Conservation (phyloP, 352 stramenopile species). For the Pythium graminicola region DNA sequence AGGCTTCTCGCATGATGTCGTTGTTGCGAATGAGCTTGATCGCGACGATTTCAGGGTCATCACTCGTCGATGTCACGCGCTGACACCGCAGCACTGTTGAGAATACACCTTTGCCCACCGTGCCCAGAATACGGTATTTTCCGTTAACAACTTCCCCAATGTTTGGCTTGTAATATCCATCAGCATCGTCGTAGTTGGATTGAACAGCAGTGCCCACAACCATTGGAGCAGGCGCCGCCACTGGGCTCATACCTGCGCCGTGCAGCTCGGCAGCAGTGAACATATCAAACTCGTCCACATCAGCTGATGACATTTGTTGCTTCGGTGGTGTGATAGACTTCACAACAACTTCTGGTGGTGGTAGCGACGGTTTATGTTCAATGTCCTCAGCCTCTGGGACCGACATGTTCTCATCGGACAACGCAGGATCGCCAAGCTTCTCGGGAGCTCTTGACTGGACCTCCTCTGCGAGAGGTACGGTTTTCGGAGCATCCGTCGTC, state of each 20-base stretch:
- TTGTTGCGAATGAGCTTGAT: slow-evolving; percentile 95
- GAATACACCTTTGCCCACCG: slow-evolving; percentile 97
- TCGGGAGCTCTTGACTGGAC: too few relatives aligned
- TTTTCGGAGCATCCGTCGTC: not conserved
- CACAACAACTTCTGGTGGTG: not conserved
- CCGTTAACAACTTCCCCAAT: slow-evolving; percentile 92
- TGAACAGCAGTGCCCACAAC: slow-evolving; percentile 38
- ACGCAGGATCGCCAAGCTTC: too few relatives aligned
- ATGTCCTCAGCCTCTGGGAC: too few relatives aligned
- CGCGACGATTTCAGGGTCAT: slow-evolving; percentile 38
- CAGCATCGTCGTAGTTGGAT: slow-evolving; percentile 94
- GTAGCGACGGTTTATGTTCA: not conserved
- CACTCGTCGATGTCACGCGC: not conserved
- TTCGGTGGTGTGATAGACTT: not conserved
- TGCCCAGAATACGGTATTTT: slow-evolving; percentile 91
- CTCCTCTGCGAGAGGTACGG: not conserved
- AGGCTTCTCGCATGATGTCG: slow-evolving; percentile 96
- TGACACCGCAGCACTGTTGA: slow-evolving; percentile 96
- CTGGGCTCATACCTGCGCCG: slow-evolving; percentile 30
- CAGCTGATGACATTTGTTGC: slow-evolving; percentile 12
- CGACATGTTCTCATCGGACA: not conserved
- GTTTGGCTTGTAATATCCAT: slow-evolving; percentile 96
- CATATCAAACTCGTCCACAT: slow-evolving; percentile 83
- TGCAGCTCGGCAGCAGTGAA: slow-evolving; percentile 73
- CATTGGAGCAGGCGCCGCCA: slow-evolving; percentile 23